These are phyloP conservation scores for Magnaporthiopsis poae DNA, from an alignment of 2,329 filamentous ascomycete genomes.

Conservation along the genomic window DNA sequence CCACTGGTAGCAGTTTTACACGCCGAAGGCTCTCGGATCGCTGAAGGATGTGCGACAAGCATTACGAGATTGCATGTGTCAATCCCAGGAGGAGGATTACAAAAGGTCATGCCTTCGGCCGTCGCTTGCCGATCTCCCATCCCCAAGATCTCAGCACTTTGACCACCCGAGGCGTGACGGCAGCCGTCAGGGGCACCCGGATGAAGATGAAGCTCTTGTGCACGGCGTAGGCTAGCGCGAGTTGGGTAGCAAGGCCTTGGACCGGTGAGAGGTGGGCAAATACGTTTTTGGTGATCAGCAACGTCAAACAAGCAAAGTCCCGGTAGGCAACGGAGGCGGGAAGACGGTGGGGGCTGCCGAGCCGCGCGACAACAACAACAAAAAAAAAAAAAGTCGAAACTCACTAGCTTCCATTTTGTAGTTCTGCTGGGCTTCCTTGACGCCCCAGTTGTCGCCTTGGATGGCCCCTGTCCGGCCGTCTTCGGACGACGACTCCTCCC, in stretches of 20 bases:
- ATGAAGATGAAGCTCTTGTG: conserved; percentile 98
- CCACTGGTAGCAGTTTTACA: too few relatives aligned
- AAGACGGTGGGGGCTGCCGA: not conserved
- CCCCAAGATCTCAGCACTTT: conserved; percentile 79
- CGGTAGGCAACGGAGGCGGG: not conserved
- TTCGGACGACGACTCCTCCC: conserved; percentile 29
- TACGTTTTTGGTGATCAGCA: too few relatives aligned
- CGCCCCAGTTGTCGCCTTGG: conserved; percentile 39
- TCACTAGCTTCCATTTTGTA: conserved; percentile 63
- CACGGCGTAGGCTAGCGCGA: conserved; percentile 88
- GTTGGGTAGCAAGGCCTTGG: conserved; percentile 61
- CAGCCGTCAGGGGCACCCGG: conserved; percentile 83
- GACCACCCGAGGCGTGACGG: conserved; percentile 88
- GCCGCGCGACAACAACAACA: not conserved
- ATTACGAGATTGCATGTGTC: too few relatives aligned
- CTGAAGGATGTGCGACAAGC: too few relatives aligned
- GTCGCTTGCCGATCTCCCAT: conserved; percentile 81
- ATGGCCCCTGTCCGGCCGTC: conserved; percentile 14
- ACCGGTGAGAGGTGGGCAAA: not conserved
- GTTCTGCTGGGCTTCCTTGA: conserved; percentile 51
- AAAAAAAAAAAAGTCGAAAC: conserved; percentile 27
- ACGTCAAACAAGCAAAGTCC: too few relatives aligned
- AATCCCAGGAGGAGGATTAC: too few relatives aligned
- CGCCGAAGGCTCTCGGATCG: too few relatives aligned
- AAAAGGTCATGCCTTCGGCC: not conserved